Base-by-base conservation (phyloP, 306 rosid species). In the Echinosophora koreensis region DNA sequence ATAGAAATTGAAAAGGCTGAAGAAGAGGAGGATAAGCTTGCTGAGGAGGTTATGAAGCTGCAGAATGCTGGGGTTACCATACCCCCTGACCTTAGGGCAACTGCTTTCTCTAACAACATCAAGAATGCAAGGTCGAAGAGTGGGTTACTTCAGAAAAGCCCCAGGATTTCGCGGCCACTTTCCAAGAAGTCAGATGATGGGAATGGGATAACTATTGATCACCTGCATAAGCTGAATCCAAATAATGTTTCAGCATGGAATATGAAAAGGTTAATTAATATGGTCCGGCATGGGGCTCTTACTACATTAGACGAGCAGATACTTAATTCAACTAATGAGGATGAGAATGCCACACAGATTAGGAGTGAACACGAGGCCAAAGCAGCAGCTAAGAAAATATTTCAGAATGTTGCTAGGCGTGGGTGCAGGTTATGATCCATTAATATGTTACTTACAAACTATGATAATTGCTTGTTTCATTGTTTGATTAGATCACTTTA, bases 221-320 rank as follows among this genome's bases (percentile, higher is more conserved):
- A 89, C 55, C 71, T 93, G 67, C 96, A 91, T 68, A 91, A 70
- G 88, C 79, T 89, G 68, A 93, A 89, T 84, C 90, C 86, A 0
- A 88, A 87, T 73, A 93, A 93, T 77, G 84, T 93, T 3, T 93
- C 98, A 17, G 97, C 98, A 0, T 93, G 98, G 98, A 93, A 93
- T 69, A 93, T 93, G 98, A 93, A 93, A 83, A 89, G 98, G 84
- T 77, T 93, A 27, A 87, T 93, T 81, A 91, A 83, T 67, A 89
- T 91, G 32, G 93, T 93, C 65, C 77, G 91, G 16, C 79, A 87
- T 11, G 98, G 98, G 9, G 35, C 91, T 37, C 87, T 91, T 60
- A 28, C 92, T 7, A 93, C 98, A 12, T 66, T 91, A 52, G 93
- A 91, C 69, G 97, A 93, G 74, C 93, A 87, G 71, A 71, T 88